phyloP scores from a whole-genome alignment of 306 rosid species.

The Quercus aquifolioides region DNA sequence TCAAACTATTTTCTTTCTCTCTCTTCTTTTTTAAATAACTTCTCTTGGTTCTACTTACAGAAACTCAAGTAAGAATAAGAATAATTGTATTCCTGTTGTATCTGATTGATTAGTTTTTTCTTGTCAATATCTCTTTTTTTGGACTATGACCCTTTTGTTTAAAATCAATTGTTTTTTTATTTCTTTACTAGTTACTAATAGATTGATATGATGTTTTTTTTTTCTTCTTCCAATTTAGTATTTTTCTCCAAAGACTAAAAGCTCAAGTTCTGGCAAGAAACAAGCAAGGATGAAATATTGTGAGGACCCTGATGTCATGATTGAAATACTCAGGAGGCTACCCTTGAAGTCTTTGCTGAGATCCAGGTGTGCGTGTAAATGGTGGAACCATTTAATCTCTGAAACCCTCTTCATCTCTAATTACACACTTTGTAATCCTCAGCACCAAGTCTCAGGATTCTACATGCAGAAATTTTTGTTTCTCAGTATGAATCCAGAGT shows the following conservation, averaged over 20 bases:
- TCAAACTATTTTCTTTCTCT: too few relatives aligned
- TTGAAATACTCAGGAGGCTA: background rate
- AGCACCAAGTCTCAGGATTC: background rate
- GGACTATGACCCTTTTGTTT: too few relatives aligned
- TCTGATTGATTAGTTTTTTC: too few relatives aligned
- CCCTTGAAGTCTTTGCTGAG: conserved; percentile 19
- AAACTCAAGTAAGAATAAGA: too few relatives aligned
- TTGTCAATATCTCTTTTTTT: too few relatives aligned
- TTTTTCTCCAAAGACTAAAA: background rate
- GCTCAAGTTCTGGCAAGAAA: background rate
- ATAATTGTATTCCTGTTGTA: too few relatives aligned
- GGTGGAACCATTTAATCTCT: conserved; percentile 15
- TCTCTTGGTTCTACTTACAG: too few relatives aligned
- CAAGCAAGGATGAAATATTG: background rate
- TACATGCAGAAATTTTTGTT: background rate
- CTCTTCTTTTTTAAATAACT: too few relatives aligned
- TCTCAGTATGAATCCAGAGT: background rate
- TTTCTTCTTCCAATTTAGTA: too few relatives aligned
- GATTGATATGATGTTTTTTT: too few relatives aligned
- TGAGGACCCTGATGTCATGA: background rate
- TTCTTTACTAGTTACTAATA: too few relatives aligned
- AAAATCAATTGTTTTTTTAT: too few relatives aligned
- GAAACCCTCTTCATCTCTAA: background rate
- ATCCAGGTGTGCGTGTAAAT: conserved; percentile 18
- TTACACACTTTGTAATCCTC: background rate